Evolutionary conservation across 768 basidiomycete genomes (phyloP).

Genomic region (Lentinus tigrinus): DNA sequence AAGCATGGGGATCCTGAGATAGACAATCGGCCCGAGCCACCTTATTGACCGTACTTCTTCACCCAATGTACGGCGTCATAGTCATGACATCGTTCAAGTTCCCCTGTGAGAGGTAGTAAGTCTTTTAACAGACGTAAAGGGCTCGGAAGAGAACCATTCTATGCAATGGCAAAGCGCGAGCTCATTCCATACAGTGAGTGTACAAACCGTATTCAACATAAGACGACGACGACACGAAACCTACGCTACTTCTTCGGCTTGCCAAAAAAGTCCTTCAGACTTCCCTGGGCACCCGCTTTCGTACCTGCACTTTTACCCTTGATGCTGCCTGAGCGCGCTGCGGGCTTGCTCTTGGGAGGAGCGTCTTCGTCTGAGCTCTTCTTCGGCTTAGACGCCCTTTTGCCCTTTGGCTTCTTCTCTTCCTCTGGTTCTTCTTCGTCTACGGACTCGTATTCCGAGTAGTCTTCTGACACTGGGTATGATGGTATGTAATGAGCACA

Average conservation of each 20-base stretch:
- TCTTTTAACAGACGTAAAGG: too few species aligned
- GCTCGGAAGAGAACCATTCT: too few species aligned
- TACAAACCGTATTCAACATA: background rate
- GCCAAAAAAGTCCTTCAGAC: conserved; percentile 25
- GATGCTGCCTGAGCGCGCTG: conserved; percentile 5
- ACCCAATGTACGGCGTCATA: too few species aligned
- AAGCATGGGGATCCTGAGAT: too few species aligned
- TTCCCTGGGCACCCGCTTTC: conserved; percentile 19
- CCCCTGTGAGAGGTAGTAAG: too few species aligned
- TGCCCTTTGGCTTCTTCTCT: conserved; percentile 8
- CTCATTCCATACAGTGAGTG: too few species aligned
- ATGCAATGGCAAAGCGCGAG: too few species aligned
- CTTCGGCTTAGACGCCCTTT: conserved; percentile 28
- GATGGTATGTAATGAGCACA: background rate
- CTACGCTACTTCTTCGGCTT: conserved; percentile 19
- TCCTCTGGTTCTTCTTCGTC: conserved; percentile 51
- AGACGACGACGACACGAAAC: background rate
- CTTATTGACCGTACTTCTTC: too few species aligned
- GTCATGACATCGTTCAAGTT: too few species aligned
- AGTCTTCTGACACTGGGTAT: conserved; percentile 66
- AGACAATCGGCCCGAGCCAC: too few species aligned
- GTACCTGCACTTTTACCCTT: conserved; percentile 3
- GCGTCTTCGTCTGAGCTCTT: conserved; percentile 8
- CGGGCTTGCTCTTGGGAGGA: conserved; percentile 11
- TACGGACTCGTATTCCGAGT: conserved; percentile 79